Evolutionary conservation across 257 asterid species (phyloP).

Genomic region (Schizonepeta tenuifolia): DNA sequence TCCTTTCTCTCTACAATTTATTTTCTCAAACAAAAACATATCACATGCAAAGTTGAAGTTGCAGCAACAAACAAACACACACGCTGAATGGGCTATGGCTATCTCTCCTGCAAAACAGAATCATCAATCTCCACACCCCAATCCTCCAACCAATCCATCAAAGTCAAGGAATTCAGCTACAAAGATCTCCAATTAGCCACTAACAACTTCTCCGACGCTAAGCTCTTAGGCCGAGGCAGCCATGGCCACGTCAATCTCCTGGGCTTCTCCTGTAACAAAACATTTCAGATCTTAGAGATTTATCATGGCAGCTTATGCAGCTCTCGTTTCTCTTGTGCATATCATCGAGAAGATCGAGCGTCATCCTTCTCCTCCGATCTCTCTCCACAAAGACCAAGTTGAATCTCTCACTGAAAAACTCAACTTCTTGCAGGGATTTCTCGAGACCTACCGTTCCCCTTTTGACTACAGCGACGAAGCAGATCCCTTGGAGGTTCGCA

Average conservation of each 20-base stretch:
- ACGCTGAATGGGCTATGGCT: conserved; percentile 46
- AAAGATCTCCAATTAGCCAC: conserved; percentile 78
- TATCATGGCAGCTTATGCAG: no score
- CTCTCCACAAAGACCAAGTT: no score
- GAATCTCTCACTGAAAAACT: no score
- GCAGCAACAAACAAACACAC: background rate
- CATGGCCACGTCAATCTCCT: conserved; percentile 89
- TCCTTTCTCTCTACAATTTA: background rate
- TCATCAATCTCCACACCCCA: conserved; percentile 59
- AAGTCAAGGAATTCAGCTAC: conserved; percentile 71
- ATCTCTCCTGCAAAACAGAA: conserved; percentile 69
- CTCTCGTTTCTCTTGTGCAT: no score
- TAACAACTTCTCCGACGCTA: conserved; percentile 67
- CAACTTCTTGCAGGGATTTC: no score
- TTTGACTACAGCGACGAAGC: no score
- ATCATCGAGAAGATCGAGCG: no score
- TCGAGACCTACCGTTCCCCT: no score
- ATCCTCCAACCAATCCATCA: conserved; percentile 58
- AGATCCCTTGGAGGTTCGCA: no score
- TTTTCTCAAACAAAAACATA: background rate
- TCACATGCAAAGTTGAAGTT: conserved; percentile 20
- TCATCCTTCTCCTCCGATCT: no score
- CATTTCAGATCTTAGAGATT: no score
- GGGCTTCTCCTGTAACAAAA: no score
- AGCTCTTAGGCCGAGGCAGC: conserved; percentile 80